Percentiles rank a stretch among this genome's conserved stretches.
Evolutionary conservation across 1,139 yeast genomes (phyloP).

Genomic region (Saccharomyces uvarum): DNA sequence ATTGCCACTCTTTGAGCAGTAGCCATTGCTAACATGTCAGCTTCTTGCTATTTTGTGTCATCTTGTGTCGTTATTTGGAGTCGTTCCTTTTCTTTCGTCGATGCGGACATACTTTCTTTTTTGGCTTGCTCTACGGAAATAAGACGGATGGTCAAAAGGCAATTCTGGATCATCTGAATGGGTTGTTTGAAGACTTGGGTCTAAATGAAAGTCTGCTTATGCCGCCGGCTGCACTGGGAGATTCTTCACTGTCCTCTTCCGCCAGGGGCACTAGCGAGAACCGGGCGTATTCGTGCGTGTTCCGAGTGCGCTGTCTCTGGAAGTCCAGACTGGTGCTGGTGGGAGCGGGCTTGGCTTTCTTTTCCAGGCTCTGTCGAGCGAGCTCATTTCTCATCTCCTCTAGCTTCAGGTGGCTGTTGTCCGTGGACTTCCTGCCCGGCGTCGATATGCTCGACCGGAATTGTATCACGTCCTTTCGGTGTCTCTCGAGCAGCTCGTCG

Average conservation of each 20-base stretch:
- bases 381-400: constrained; percentile 1
- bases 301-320: constrained; percentile 7
- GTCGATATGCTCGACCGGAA: constrained; percentile 31
- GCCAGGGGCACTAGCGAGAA: constrained; percentile 14
- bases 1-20: too few species aligned
- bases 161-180: not conserved
- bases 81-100: not conserved
- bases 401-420: constrained; percentile 25
- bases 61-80: not conserved
- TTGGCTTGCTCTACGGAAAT: not conserved
- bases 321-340: not conserved
- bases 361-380: not conserved
- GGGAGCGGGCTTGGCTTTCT: not conserved
- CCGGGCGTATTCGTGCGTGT: constrained; percentile 7
- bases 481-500: constrained; percentile 22
- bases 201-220: not conserved
- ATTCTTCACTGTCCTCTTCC: constrained; percentile 36
- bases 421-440: constrained; percentile 32
- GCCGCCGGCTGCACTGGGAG: not conserved
- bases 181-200: not conserved
- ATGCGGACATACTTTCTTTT: not conserved
- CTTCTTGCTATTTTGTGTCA: too few species aligned
- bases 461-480: constrained; percentile 25
- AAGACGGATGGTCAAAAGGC: not conserved
- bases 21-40: too few species aligned